These are phyloP conservation scores for Fusarium subglutinans DNA, from an alignment of 2,329 filamentous ascomycete genomes.

Conservation along the genomic window DNA sequence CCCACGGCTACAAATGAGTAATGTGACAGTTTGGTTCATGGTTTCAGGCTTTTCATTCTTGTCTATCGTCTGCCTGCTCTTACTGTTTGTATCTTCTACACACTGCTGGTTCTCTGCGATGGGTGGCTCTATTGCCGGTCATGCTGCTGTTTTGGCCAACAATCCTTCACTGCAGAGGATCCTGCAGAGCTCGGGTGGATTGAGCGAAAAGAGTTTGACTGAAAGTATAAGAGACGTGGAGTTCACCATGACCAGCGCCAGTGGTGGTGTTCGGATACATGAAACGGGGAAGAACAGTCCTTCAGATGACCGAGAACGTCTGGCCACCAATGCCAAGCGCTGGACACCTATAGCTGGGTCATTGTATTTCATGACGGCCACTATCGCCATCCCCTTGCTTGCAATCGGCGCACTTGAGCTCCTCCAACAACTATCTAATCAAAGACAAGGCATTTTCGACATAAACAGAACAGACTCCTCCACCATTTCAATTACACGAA, in stretches of 20 bases:
- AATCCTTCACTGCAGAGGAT: not conserved
- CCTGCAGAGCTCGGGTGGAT: rapidly evolving
- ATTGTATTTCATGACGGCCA: rapidly evolving
- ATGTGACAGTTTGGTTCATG: rapidly evolving
- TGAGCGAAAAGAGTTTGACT: not conserved
- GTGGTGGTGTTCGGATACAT: rapidly evolving
- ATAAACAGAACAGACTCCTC: not conserved
- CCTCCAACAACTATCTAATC: rapidly evolving
- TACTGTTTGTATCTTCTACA: not conserved
- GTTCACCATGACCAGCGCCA: not conserved
- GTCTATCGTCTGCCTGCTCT: rapidly evolving
- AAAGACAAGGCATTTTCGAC: not conserved
- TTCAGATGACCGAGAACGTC: rapidly evolving
- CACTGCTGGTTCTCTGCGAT: rapidly evolving
- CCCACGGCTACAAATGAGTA: rapidly evolving
- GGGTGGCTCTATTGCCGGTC: rapidly evolving
- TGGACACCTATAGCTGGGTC: not conserved
- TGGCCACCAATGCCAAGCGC: rapidly evolving
- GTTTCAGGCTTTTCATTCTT: not conserved
- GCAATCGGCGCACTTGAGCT: not conserved
- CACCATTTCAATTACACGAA: not conserved
- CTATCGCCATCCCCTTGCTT: not conserved
- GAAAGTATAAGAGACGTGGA: rapidly evolving
- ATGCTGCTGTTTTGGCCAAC: not conserved
- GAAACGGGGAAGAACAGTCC: rapidly evolving